Base-by-base conservation (phyloP, 164 flowering plant genomes). In the Annona squamosa region DNA sequence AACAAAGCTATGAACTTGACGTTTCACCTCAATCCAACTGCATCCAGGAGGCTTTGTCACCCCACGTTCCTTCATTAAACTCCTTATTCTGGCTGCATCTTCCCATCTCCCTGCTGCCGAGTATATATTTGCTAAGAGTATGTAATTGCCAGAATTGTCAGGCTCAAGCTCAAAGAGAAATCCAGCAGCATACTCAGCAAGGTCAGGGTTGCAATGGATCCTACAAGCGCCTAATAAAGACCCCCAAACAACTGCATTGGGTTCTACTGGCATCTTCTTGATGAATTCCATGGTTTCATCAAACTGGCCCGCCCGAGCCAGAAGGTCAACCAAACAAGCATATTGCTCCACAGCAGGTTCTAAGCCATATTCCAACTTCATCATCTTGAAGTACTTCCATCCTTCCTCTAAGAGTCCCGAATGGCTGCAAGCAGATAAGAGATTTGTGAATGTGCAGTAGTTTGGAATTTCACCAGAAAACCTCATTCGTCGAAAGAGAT, bases 371-470 rank as follows among this genome's bases (percentile, higher is more conserved):
- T 76, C 77, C 3, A 61, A 70, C 17, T 74, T 71, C 86, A 85
- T 85, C 73, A 72, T 72, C n/a, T 77, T 18, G 47, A 85, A 81
- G 64, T 73, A 79, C 61, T 73, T 61, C 75, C 73, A 71, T 19
- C 86, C 87, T 71, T 80, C 80, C 48, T 78, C 84, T n/a, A 81
- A 64, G 43, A 85, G 66, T 3, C 87, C 83, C 0, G 78, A 70
- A 72, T 83, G 85, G 73, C 84, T 81, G 73, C 87, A 83, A 5
- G 84, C 87, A 56, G 80, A 83, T 67, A 84, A 73, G n/a, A 84
- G 68, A 47, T 71, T 77, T 4, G 81, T 83, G 63, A 78, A 77
- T 3, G 85, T 82, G 61, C 79, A 46, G 44, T 75, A 74, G 63
- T 81, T 78, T 52, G 84, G 84, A 48, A 64, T 65, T 37, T 79